Evolutionary conservation across 441 rosid species (phyloP), one percentile per base, ranked within the genome.

Genomic region (Viola pubescens): DNA sequence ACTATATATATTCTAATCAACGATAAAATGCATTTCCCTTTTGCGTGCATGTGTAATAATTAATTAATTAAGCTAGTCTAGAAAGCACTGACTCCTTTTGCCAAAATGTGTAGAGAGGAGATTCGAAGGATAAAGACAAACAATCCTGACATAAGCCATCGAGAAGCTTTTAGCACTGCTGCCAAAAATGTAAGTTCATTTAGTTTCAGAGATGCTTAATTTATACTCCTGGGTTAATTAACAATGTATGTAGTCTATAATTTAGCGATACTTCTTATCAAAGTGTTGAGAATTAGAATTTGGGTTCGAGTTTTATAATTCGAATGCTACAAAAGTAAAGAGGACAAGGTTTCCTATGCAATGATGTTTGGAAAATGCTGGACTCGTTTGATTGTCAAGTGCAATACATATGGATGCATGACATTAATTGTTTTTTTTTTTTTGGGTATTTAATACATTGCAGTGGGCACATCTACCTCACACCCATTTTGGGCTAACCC

Each of bases 161-260:
- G 79, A 56, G 79, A 81, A 69, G 85, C 81, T 5, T 81, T 81
- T 52, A 81, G 82, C 62, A 75, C 77, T 14, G 85, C 82, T 45
- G 85, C 85, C 40, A 81, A 81, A 62, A 81, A 81, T 68, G 85
- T 81, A 67, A 69, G 76, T 64, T 42, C 51, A 1, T 14, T 3
- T 2, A 3, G 7, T 9, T 51, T 5, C 9, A 0, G 5, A 51
- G 1, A 16, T 9, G 1, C 6, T 52, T 52, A 8, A 14, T 0
- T 19, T 52, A 3, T 8, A 6, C 16, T 52, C 2, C 26, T 52
- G 16, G 42, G 57, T 7, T 4, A 16, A 16, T 16, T 16, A 16
- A 16, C 1, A 16, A n/a, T n/a, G n/a, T n/a, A n/a, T n/a, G n/a
- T n/a, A n/a, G n/a, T n/a, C n/a, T n/a, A n/a, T n/a, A n/a, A n/a